Evolutionary conservation across 139 green algal species (phyloP).

Genomic region (Coelastrella sp.): DNA sequence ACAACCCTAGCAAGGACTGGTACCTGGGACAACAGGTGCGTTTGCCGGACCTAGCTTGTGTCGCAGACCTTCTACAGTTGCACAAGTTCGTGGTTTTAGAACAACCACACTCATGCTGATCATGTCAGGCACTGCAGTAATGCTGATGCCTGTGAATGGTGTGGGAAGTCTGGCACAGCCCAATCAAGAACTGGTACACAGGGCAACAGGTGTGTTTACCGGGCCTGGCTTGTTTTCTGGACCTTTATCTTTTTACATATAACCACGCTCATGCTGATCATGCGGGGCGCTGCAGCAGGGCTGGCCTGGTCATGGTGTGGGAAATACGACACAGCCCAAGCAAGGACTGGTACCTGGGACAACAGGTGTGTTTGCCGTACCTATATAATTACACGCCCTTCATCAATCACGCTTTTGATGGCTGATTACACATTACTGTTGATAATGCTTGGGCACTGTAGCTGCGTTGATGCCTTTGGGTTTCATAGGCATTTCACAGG

Average conservation of each 20-base stretch:
- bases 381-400: no score
- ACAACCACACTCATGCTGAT: no score
- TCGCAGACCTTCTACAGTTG: constrained; percentile 78
- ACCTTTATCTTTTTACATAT: no score
- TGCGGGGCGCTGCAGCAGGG: constrained; percentile 11
- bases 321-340: constrained; percentile 10
- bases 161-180: constrained; percentile 43
- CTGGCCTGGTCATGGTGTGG: constrained; percentile 57
- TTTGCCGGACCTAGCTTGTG: no score
- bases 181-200: constrained; percentile 57
- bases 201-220: constrained; percentile 28
- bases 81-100: constrained; percentile 76
- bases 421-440: no score
- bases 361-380: background rate
- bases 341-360: constrained; percentile 61
- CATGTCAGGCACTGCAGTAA: background rate
- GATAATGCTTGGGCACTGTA: no score
- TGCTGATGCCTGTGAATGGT: constrained; percentile 49
- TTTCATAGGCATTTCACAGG: no score
- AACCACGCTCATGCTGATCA: no score
- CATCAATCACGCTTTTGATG: no score
- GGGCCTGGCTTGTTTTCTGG: no score
- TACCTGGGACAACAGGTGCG: constrained; percentile 54
- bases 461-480: no score
- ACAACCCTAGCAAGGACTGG: constrained; percentile 48